Conservation (phyloP, 2,329 filamentous ascomycete species). For the Curvularia verruculosa region DNA sequence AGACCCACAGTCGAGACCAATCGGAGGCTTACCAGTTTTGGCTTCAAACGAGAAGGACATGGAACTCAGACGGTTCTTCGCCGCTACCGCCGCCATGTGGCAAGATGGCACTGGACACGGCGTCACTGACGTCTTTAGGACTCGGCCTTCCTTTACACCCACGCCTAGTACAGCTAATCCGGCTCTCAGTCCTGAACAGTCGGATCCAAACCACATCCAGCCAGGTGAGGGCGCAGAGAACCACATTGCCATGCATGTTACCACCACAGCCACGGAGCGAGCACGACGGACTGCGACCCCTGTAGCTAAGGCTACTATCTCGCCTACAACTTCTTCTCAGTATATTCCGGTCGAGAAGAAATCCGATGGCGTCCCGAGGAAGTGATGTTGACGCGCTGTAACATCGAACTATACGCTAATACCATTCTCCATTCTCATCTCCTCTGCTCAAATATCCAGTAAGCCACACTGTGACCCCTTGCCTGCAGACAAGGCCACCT, state of each 20-base stretch:
- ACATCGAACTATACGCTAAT: background rate
- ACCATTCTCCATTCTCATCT: background rate
- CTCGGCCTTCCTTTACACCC: background rate
- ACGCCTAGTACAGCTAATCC: background rate
- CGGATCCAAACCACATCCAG: background rate
- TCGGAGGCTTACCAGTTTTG: background rate
- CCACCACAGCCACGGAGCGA: background rate
- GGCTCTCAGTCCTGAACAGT: too few species aligned
- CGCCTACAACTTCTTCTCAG: background rate
- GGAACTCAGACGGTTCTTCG: conserved; percentile 20
- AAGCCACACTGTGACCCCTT: background rate
- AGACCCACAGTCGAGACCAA: background rate
- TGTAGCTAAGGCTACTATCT: background rate
- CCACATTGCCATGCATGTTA: background rate
- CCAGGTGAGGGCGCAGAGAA: background rate
- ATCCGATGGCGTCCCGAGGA: background rate
- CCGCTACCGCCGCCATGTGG: conserved; percentile 28
- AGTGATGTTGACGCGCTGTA: background rate
- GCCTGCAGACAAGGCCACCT: too few species aligned
- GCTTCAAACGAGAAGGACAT: conserved; percentile 14
- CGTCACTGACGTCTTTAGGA: conserved; percentile 25
- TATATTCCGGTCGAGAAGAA: background rate
- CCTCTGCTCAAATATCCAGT: background rate
- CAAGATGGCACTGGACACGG: conserved; percentile 22
- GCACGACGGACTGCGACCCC: background rate